Percentiles rank a stretch among this genome's conserved stretches.
These are phyloP conservation scores for Tephrocybe sp. DNA, from an alignment of 768 basidiomycete species.

Conservation along the genomic window DNA sequence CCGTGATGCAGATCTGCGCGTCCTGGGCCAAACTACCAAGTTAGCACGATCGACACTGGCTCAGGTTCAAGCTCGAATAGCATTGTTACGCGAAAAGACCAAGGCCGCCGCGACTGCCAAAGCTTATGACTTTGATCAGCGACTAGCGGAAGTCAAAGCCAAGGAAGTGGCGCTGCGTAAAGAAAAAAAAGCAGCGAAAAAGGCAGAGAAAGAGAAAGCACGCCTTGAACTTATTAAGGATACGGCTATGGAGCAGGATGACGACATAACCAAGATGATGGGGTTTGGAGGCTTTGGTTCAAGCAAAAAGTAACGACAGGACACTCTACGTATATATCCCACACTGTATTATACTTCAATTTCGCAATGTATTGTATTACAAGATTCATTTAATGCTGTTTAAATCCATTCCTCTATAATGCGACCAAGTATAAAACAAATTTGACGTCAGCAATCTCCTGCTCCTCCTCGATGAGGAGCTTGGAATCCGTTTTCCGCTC, in stretches of 20 bases:
- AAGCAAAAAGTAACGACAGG: conserved; percentile 63
- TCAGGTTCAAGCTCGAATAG: conserved; percentile 92
- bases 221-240: conserved; percentile 63
- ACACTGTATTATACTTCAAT: conserved; percentile 27
- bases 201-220: conserved; percentile 72
- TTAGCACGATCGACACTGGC: conserved; percentile 87
- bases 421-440: conserved; percentile 71
- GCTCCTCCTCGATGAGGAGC: conserved; percentile 81
- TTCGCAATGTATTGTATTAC: conserved; percentile 28
- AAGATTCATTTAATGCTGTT: conserved; percentile 22
- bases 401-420: conserved; percentile 30
- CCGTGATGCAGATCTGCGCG: conserved; percentile 70
- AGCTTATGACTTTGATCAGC: conserved; percentile 92
- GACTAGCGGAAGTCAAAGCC: conserved; percentile 78
- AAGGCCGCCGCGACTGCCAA: conserved; percentile 81
- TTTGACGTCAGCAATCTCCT: conserved; percentile 79
- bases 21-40: conserved; percentile 94
- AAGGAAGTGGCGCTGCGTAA: conserved; percentile 68
- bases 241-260: conserved; percentile 45
- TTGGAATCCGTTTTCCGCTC: conserved; percentile 47
- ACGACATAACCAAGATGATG: conserved; percentile 82
- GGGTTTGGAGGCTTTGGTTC: conserved; percentile 91
- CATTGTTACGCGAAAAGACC: conserved; percentile 82
- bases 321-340: conserved; percentile 8
- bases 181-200: conserved; percentile 77